Evolutionary conservation across 2,329 filamentous ascomycete genomes (phyloP), one percentile per base, ranked within the genome.

Genomic region (Epicoccum sorghinum): DNA sequence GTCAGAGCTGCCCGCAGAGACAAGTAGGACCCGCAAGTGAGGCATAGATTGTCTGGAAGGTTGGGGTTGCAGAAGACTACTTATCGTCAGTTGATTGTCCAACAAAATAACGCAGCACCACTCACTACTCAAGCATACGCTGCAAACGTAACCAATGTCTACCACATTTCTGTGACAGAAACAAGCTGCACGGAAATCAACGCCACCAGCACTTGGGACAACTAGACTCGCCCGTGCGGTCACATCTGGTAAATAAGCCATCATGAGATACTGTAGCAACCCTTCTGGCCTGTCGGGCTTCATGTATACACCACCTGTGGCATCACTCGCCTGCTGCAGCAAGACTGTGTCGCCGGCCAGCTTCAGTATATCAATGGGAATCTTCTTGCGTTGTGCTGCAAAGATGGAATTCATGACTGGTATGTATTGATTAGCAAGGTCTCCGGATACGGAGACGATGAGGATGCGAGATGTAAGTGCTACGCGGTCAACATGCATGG

Each of bases 361-460:
- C 62, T 96, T 89, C 57, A 96, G 84, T 30, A 96, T 93, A 74
- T 99, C 95, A 67, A 99, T 92, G 23, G 93, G 90, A 60, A 99
- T 91, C 65, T 86, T 86, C 50, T 92, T 84, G 60, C 93, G 88
- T 68, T 96, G 90, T 55, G 93, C 95, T 2, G 95, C 95, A 76
- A 99, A 99, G 57, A 98, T 96, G 66, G 89, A 86, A 78, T 99
- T 99, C 95, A 99, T 99, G 64, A 96, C 95, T 0, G 93, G 89
- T 51, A 99, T 99, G 78, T 99, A 99, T 75, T 98, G 87, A 57
- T 85, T 89, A 4, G 92, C 87, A 0, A 96, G 85, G 66, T 93
- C 90, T 69, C 91, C 91, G 41, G 91, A 96, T 4, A 97, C 92
- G 42, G 90, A 96, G 48, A 99, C 75, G 59, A 98, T 87, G 49